Percentiles rank a stretch among this genome's conserved stretches.
phyloP scores from a whole-genome alignment of 2,329 filamentous ascomycete species.

The Beauveria scarabaeidicola region DNA sequence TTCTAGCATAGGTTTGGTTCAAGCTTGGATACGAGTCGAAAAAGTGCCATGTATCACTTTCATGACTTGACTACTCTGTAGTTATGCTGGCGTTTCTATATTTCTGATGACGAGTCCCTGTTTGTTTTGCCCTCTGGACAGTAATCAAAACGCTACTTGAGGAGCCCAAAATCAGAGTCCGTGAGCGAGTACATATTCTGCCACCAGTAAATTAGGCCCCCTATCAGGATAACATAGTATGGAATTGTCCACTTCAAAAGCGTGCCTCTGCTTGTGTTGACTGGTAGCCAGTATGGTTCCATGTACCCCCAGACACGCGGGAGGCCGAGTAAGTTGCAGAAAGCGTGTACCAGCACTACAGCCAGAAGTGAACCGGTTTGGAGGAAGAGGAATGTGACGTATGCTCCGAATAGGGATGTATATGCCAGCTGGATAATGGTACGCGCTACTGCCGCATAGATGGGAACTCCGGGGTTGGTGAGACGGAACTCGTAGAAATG shows the following conservation, averaged over 20 bases:
- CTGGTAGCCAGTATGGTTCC: constrained; percentile 38
- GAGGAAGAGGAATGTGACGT: constrained; percentile 81
- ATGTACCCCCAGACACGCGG: constrained; percentile 79
- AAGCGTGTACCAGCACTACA: constrained; percentile 68
- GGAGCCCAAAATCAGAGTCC: constrained; percentile 30
- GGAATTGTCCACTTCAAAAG: constrained; percentile 55
- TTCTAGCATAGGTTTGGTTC: not conserved
- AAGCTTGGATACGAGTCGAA: not conserved
- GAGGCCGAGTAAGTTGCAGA: constrained; percentile 89
- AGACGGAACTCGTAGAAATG: constrained; percentile 93
- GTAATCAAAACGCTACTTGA: constrained; percentile 4
- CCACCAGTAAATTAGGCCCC: constrained; percentile 65
- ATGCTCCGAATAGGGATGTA: constrained; percentile 89
- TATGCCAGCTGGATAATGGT: constrained; percentile 80
- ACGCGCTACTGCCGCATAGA: constrained; percentile 55
- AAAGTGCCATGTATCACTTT: not conserved
- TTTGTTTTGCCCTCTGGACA: too few relatives aligned
- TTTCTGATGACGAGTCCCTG: not conserved
- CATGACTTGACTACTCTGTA: not conserved
- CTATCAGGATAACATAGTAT: constrained; percentile 72
- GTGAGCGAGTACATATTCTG: constrained; percentile 64
- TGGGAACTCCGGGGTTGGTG: constrained; percentile 62
- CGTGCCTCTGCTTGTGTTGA: constrained; percentile 16
- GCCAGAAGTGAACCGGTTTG: constrained; percentile 75
- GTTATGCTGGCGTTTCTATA: not conserved